Evolutionary conservation across 441 rosid species (phyloP), one percentile per base, ranked within the genome.

Genomic region (Populus hybrid): DNA sequence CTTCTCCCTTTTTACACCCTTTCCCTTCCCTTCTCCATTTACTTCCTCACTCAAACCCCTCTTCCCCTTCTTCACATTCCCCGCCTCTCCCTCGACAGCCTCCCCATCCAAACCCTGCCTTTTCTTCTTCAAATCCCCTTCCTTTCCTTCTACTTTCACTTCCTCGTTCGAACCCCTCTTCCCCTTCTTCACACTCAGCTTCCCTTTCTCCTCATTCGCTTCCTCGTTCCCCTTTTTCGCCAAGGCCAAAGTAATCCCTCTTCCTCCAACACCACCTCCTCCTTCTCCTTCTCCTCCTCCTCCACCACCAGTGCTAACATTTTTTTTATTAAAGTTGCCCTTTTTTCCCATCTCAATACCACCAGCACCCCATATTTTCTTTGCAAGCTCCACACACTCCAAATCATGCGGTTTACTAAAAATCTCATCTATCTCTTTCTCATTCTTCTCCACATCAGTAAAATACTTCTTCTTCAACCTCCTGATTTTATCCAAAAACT

Each of bases 401-500:
- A 70, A 66, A 18, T 88, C 93, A 38, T 89, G 93, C 23, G 84
- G 18, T 70, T 84, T 89, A 0, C 79, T 6, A 10, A 87, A 84
- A 1, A 59, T 53, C 0, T 72, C 78, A 14, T 76, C 85, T n/a
- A 80, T 63, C 2, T 87, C 91, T 0, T 83, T 74, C 75, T 81
- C 81, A 5, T 75, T 81, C 76, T 74, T 89, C 14, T 71, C 79
- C 8, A 75, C 23, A 71, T 83, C 81, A 11, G 65, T 81, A 71
- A 74, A 76, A 68, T 76, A 91, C 76, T 86, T 89, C 24, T 79
- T 84, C 86, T 76, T 86, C 32, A 91, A 69, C 69, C 82, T 70
- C 65, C 85, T 80, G 40, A 89, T 81, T 76, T 89, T 91, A 28
- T 89, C 87, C 28, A 9, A 57, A 18, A 88, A 19, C 46, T 87